Evolutionary conservation across 768 basidiomycete species (phyloP), one percentile per base, ranked within the genome.

Genomic region (Lentinula sp.): DNA sequence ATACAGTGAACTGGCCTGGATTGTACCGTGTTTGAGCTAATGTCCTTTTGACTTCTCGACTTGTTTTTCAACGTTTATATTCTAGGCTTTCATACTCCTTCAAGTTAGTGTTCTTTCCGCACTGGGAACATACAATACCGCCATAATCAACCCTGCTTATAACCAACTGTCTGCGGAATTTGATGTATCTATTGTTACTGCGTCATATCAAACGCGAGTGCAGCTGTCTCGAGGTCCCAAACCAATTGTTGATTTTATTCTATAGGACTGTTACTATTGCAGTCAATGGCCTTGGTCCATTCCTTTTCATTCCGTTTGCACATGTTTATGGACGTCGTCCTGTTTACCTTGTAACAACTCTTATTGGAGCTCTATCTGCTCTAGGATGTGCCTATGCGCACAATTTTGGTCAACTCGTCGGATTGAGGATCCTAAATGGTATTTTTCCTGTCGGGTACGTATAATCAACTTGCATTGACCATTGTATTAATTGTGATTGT

Each of bases 401-500:
- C 5, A 58, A 45, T 34, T 58, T 46, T 48, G 57, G 57, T 39
- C 57, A 58, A 21, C 57, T 58, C 31, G 34, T 58, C 10, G 57
- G 42, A n/a, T 21, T 49, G 15, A 40, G 57, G 8, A 28, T 58
- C 13, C 21, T 58, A 10, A 58, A 58, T 18, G 57, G 57, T 13
- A 58, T 58, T n/a, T 58, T 58, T 21, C 57, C 57, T 34, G 57
- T 58, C n/a, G 57, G 28, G 57, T 54, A 40, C 32, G n/a, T 54
- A 39, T 18, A 3, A 15, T 15, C 15, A 28, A 16, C 16, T 11
- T 18, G 10, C 9, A 23, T 21, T 18, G 9, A 11, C 35, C n/a
- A 13, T 35, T 5, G 10, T 16, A 13, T n/a, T 23, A 16, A 34
- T 4, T 5, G 16, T 23, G 35, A 13, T 53, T 34, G 2, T 37